phyloP scores from a whole-genome alignment of 177 flowering plant genomes.

The Vitis hybrid region DNA sequence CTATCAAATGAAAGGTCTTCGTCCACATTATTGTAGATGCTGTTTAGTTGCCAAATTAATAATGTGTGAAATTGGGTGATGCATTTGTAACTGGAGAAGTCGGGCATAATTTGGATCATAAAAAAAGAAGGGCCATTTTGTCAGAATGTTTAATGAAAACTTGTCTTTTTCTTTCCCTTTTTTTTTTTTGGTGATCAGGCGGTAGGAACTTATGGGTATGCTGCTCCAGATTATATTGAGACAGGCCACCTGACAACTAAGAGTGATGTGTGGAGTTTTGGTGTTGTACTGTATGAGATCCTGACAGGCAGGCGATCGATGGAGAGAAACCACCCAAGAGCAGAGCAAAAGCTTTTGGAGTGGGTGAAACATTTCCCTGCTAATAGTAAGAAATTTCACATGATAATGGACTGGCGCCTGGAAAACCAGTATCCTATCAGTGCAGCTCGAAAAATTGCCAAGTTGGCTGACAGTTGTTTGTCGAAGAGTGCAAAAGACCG shows the following conservation, averaged over 20 bases:
- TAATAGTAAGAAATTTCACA: constrained; percentile 49
- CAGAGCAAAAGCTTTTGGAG: constrained; percentile 62
- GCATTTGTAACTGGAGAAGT: no score
- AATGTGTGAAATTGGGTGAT: no score
- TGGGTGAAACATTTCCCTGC: constrained; percentile 71
- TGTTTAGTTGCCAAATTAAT: no score
- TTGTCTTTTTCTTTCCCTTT: no score
- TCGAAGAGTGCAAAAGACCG: constrained; percentile 45
- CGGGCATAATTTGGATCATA: no score
- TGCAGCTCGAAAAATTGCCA: constrained; percentile 56
- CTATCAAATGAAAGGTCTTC: no score
- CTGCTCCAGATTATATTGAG: constrained; percentile 72
- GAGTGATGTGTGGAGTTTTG: constrained; percentile 68
- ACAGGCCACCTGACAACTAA: constrained; percentile 56
- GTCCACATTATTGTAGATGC: no score
- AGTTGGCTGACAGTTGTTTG: constrained; percentile 62
- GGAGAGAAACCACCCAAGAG: constrained; percentile 51
- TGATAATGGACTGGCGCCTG: constrained; percentile 62
- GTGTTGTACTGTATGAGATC: constrained; percentile 74
- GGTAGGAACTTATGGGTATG: constrained; percentile 75
- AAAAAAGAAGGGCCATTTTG: no score
- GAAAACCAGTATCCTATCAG: constrained; percentile 38
- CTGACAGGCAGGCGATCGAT: constrained; percentile 60
- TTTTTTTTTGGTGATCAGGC: constrained; percentile 29
- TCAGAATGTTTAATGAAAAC: no score